A percentile compares a stretch with the other conserved stretches of the same genome.
These are phyloP conservation scores for Candida ponderosae DNA, from an alignment of 805 yeast species.

Conservation along the genomic window DNA sequence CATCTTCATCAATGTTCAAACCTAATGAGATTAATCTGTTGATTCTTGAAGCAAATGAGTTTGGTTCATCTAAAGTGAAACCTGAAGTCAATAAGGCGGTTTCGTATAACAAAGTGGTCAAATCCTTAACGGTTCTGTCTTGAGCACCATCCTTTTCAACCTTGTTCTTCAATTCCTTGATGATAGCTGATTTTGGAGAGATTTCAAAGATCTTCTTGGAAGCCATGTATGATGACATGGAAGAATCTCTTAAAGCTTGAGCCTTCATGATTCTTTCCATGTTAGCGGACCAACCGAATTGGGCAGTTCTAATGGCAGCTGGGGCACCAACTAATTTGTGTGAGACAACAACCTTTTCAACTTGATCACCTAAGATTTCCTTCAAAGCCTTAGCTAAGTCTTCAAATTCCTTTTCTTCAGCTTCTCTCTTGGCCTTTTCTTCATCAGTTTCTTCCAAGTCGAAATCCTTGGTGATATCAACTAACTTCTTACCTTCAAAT, in stretches of 20 bases:
- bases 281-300: conserved; percentile 99
- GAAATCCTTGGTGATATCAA: conserved; percentile 98
- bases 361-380: conserved; percentile 96
- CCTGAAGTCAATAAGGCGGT: conserved; percentile 98
- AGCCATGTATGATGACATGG: conserved; percentile 99
- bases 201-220: conserved; percentile 99
- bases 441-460: conserved; percentile 98
- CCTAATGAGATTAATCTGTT: conserved; percentile 98
- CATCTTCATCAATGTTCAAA: conserved; percentile 93
- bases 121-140: conserved; percentile 97
- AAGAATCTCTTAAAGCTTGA: conserved; percentile 97
- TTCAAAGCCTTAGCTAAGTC: conserved; percentile 91
- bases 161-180: conserved; percentile 91
- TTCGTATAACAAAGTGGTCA: conserved; percentile 92
- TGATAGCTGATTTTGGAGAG: conserved; percentile 93
- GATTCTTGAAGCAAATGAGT: conserved; percentile 93
- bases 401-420: conserved; percentile 87
- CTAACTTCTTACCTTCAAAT: conserved; percentile 98
- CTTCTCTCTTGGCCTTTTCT: conserved; percentile 92
- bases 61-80: conserved; percentile 98
- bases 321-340: conserved; percentile 97
- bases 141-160: conserved; percentile 96
- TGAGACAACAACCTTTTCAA: conserved; percentile 98
- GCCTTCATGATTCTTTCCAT: conserved; percentile 99
- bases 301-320: conserved; percentile 99